Conservation (phyloP, 2,329 filamentous ascomycete genomes). For the Fusarium papillatum region DNA sequence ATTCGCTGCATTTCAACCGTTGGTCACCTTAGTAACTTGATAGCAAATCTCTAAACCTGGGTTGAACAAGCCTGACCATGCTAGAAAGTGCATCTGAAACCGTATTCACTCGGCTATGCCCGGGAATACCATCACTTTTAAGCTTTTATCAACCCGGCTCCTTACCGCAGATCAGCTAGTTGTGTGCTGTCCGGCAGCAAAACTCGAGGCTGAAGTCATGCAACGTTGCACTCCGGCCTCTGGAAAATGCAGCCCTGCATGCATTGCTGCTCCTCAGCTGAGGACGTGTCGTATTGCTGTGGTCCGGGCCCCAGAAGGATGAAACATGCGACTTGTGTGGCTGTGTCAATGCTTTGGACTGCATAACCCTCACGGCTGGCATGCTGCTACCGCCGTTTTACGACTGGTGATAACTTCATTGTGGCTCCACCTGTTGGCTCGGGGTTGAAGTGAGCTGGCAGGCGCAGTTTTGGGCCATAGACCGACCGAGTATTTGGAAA, state of each 20-base stretch:
- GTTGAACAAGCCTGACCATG: neutral
- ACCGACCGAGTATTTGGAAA: neutral
- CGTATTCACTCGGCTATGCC: neutral
- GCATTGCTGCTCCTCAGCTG: neutral
- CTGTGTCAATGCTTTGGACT: neutral
- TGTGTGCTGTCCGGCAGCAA: neutral
- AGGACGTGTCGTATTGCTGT: constrained; percentile 2
- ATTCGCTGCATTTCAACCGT: neutral
- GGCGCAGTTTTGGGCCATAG: neutral
- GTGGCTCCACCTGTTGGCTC: neutral
- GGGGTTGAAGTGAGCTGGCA: neutral
- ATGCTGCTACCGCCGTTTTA: neutral
- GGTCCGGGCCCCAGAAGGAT: neutral
- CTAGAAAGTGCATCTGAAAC: neutral
- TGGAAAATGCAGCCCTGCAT: neutral
- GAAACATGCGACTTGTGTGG: constrained; percentile 11
- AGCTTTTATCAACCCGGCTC: neutral
- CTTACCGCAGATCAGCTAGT: neutral
- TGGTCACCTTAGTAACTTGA: neutral
- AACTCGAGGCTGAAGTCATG: neutral
- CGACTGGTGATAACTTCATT: constrained; percentile 3
- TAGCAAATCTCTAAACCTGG: neutral
- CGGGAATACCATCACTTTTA: neutral
- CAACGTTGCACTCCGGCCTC: fast-evolving
- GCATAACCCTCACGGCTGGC: neutral